Evolutionary conservation across 805 yeast genomes (phyloP), one percentile per base, ranked within the genome.

Genomic region (Ascoidea rubescens): DNA sequence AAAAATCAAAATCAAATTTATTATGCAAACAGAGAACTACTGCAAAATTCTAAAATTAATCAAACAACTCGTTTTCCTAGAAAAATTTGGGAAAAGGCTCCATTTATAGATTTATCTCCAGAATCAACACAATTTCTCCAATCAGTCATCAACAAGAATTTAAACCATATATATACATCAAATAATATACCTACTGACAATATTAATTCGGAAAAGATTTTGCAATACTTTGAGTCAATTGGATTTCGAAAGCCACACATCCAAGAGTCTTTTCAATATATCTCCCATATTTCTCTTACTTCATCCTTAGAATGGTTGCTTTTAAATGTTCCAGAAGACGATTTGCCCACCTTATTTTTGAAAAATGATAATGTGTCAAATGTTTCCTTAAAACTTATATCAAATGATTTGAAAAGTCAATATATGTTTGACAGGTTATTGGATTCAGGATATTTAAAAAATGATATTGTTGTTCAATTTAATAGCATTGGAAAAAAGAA

Each of bases 321-420:
- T 8, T 82, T 90, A 57, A 93, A 91, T 60, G 78, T 91, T 3
- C 98, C 98, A 0, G 97, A 93, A 56, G 98, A 90, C 62, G 99
- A 91, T 60, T 69, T 91, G 37, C 99, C 99, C 0, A 58, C 67
- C 0, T 69, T 72, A 48, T 85, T 85, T 59, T 72, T 74, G 16
- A 79, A 81, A 55, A 67, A 77, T 46, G 72, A 74, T 28, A 73
- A 73, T 48, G 88, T 82, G 58, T 70, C 83, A 0, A 77, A 75
- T 49, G 74, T 80, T 42, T 55, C 66, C 4, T 54, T 59, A 3
- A 48, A 63, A 21, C 67, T 68, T 0, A 48, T 65, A 14, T 68
- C 82, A 4, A 73, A 72, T 8, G 75, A 79, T 57, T 60, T 80
- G 45, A 71, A 74, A 51, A 61, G 64, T n/a, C 87, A 86, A 62